Conservation (phyloP, 768 basidiomycete genomes). For the Panellus pusillus region DNA sequence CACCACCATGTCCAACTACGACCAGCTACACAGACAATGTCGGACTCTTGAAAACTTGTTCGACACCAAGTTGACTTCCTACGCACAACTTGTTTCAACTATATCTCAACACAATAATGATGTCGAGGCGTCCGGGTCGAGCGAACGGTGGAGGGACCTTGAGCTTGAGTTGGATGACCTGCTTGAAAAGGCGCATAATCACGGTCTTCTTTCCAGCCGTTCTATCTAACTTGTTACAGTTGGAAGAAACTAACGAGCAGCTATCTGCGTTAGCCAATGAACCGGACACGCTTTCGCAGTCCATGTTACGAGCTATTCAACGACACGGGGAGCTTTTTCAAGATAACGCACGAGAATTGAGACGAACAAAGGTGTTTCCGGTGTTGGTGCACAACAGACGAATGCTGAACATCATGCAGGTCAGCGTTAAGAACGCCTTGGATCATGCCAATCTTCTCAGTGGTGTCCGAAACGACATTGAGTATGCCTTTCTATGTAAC, state of each 20-base stretch:
- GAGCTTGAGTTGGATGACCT: conserved; percentile 87
- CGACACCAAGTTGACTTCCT: conserved; percentile 87
- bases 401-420: conserved; percentile 36
- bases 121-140: conserved; percentile 68
- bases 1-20: conserved; percentile 71
- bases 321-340: conserved; percentile 87
- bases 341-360: conserved; percentile 84
- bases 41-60: conserved; percentile 92
- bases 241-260: conserved; percentile 85
- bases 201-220: conserved; percentile 4
- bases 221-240: conserved; percentile 41
- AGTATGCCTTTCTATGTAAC: conserved; percentile 49
- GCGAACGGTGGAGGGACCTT: conserved; percentile 76
- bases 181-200: conserved; percentile 66
- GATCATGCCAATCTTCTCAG: conserved; percentile 86
- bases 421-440: conserved; percentile 78
- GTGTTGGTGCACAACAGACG: neutral
- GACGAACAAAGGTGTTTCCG: conserved; percentile 72
- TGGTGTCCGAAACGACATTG: conserved; percentile 94
- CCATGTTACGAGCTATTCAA: conserved; percentile 87
- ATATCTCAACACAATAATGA: conserved; percentile 57
- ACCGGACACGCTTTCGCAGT: conserved; percentile 72
- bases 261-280: conserved; percentile 66
- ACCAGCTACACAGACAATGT: conserved; percentile 87
- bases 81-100: conserved; percentile 79